Conservation (phyloP, 345 rosid species). For the Streptanthus diversifolius region DNA sequence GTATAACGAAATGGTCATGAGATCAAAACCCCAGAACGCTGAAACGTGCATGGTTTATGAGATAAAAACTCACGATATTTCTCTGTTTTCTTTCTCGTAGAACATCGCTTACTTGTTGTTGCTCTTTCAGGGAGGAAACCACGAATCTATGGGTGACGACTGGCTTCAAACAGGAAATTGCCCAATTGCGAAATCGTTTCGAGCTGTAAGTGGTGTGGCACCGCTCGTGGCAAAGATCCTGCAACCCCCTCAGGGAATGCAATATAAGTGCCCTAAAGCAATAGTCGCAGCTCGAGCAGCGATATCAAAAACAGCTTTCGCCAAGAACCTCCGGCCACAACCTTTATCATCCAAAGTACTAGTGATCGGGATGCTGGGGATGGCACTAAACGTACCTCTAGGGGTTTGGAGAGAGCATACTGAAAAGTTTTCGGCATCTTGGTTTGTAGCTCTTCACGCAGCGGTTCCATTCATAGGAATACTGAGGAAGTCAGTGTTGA, state of each 20-base stretch:
- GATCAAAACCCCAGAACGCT: neutral
- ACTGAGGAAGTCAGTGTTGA: constrained; percentile 82
- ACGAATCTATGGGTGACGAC: constrained; percentile 73
- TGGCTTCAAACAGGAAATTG: constrained; percentile 90
- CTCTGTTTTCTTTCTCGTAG: neutral
- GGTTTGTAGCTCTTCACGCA: constrained; percentile 92
- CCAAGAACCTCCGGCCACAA: constrained; percentile 94
- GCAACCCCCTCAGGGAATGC: constrained; percentile 77
- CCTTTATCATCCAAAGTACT: constrained; percentile 75
- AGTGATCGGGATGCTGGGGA: constrained; percentile 82
- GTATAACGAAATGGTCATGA: neutral
- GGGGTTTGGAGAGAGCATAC: constrained; percentile 99
- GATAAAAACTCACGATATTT: neutral
- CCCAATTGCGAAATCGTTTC: constrained; percentile 88
- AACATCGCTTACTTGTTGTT: constrained; percentile 15
- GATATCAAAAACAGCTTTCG: constrained; percentile 72
- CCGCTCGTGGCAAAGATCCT: constrained; percentile 86
- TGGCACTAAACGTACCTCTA: constrained; percentile 90
- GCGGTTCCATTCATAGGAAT: constrained; percentile 94
- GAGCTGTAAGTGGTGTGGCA: constrained; percentile 69
- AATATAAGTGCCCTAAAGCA: constrained; percentile 66
- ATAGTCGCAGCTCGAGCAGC: constrained; percentile 91
- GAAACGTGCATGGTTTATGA: neutral
- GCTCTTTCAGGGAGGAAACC: constrained; percentile 61
- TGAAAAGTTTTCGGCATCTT: constrained; percentile 67